Percentiles rank a stretch among this genome's conserved stretches.
phyloP scores from a whole-genome alignment of 495 filamentous ascomycete species.

The Penicillium roqueforti region DNA sequence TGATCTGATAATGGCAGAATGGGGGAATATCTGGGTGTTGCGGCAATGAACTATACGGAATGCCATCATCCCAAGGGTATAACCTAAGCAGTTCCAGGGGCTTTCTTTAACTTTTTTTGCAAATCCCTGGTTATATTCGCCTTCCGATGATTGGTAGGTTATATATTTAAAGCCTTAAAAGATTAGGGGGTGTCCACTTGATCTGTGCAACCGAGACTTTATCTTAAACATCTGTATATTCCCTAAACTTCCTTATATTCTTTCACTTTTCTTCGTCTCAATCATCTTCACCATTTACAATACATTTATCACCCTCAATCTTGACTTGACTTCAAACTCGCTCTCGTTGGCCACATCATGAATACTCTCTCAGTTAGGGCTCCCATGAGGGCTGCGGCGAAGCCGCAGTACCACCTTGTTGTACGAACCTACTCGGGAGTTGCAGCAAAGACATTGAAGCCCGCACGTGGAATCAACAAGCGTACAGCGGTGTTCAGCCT shows the following conservation, averaged over 20 bases:
- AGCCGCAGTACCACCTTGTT: constrained; percentile 27
- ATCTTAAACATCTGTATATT: background rate
- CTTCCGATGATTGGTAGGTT: background rate
- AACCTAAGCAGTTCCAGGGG: background rate
- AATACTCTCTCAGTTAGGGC: constrained; percentile 27
- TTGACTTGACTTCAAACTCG: background rate
- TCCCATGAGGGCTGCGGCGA: constrained; percentile 31
- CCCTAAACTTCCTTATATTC: too few species aligned
- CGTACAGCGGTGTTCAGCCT: constrained; percentile 10
- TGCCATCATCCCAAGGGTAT: background rate
- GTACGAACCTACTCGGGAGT: constrained; percentile 25
- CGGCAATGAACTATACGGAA: background rate
- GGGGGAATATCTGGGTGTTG: background rate
- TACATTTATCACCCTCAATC: background rate
- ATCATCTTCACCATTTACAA: too few species aligned
- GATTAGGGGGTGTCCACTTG: background rate
- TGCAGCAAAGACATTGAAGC: constrained; percentile 15
- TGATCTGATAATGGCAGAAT: constrained; percentile 7
- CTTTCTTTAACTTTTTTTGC: background rate
- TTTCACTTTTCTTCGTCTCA: background rate
- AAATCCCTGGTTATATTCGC: background rate
- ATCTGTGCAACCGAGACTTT: background rate
- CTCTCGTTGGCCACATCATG: constrained; percentile 20
- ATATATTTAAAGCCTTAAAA: background rate
- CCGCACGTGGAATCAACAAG: constrained; percentile 15